These are phyloP conservation scores for Ganoderma sinense DNA, from an alignment of 1,284 basidiomycete species.

Conservation along the genomic window DNA sequence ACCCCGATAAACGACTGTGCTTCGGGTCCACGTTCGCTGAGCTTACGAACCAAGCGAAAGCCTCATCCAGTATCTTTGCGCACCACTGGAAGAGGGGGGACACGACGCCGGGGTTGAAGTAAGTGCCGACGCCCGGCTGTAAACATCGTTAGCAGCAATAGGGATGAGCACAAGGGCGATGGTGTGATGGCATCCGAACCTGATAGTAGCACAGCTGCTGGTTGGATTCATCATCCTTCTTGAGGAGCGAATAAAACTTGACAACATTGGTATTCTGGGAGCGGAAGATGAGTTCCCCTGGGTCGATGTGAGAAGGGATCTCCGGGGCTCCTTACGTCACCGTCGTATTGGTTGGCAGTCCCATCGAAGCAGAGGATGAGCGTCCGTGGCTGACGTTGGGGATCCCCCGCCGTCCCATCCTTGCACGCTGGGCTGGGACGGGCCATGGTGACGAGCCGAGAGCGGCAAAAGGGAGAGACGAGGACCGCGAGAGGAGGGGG, in stretches of 20 bases:
- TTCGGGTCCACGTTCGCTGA: not conserved
- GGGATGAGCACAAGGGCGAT: not conserved
- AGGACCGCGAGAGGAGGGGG: not conserved
- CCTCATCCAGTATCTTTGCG: constrained; percentile 53
- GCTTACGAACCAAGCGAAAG: constrained; percentile 51
- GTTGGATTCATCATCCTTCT: constrained; percentile 42
- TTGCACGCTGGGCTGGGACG: not conserved
- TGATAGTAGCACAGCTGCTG: constrained; percentile 53
- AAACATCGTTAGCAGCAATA: constrained; percentile 6
- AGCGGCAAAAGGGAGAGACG: not conserved
- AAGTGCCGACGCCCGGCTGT: constrained; percentile 56
- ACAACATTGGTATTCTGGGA: constrained; percentile 50
- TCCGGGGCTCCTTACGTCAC: constrained; percentile 39
- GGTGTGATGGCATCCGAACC: constrained; percentile 28
- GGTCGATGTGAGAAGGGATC: not conserved
- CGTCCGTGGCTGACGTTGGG: constrained; percentile 39
- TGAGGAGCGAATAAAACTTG: constrained; percentile 47
- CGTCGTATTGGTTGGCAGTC: constrained; percentile 56
- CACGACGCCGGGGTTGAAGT: constrained; percentile 49
- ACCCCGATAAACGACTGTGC: not conserved
- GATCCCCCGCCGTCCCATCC: constrained; percentile 1
- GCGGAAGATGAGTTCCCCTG: constrained; percentile 5
- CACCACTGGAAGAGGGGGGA: constrained; percentile 46
- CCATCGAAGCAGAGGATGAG: constrained; percentile 63
- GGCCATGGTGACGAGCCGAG: not conserved